These are phyloP conservation scores for Anisodus acutangulus DNA, from an alignment of 257 asterid genomes.

Conservation along the genomic window DNA sequence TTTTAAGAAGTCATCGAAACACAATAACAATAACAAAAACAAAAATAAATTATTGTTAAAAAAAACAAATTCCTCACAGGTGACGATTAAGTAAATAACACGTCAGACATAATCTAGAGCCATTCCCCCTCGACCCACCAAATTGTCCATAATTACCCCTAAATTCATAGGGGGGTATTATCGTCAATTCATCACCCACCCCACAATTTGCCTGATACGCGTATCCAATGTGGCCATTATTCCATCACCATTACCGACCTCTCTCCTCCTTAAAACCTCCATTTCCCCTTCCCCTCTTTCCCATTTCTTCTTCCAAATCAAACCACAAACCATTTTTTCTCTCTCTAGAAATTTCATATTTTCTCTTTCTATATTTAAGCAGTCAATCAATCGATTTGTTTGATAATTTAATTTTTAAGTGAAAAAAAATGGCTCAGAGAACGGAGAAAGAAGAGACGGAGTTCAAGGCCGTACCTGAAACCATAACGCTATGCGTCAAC, in stretches of 20 bases:
- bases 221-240: slow-evolving; percentile 62
- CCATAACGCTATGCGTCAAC: slow-evolving; percentile 65
- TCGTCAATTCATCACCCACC: slow-evolving; percentile 36
- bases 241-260: slow-evolving; percentile 63
- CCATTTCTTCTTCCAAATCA: slow-evolving; percentile 25
- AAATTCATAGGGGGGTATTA: slow-evolving; percentile 40
- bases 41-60: too few species aligned
- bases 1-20: neutral
- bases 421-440: slow-evolving; percentile 65
- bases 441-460: slow-evolving; percentile 84
- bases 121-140: neutral
- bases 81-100: slow-evolving; percentile 50
- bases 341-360: neutral
- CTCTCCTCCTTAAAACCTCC: slow-evolving; percentile 51
- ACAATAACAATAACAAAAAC: neutral
- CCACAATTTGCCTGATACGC: slow-evolving; percentile 59
- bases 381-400: neutral
- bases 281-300: slow-evolving; percentile 20
- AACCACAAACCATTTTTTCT: neutral
- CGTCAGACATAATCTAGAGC: slow-evolving; percentile 64
- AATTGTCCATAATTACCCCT: neutral
- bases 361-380: neutral
- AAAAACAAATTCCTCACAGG: neutral
- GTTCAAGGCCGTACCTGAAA: slow-evolving; percentile 74
- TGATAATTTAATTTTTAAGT: neutral